Evolutionary conservation across 495 filamentous ascomycete genomes (phyloP), one percentile per base, ranked within the genome.

Genomic region (Penicillium pulvis): DNA sequence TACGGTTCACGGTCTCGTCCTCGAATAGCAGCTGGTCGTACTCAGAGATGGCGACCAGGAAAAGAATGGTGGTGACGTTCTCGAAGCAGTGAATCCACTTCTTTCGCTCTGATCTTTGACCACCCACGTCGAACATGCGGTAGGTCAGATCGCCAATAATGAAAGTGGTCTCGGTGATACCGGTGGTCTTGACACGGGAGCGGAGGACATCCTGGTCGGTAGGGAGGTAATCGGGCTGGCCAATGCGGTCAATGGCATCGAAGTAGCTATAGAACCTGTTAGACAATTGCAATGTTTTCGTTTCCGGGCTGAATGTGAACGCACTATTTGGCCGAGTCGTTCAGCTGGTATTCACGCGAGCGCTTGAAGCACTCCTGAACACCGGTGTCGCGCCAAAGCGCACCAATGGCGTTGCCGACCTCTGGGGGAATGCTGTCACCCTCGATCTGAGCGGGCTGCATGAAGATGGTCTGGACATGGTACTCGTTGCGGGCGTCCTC

Each of bases 81-180:
- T 98, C 94, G 79, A 98, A 98, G 81, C 93, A 96, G 81, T 99
- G 94, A 58, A 99, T 99, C 94, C 94, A 99, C 88, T 99, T 99
- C 89, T 99, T 99, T 63, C 94, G 90, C 77, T 99, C 94, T 1
- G 95, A 98, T 65, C 94, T 89, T 77, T 98, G 94, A 67, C 94
- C 94, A 82, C 94, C 94, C 33, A 99, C 94, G 73, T 99, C 94
- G 79, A 98, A 98, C 94, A 99, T 99, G 55, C 95, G 87, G 79
- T 97, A 99, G 31, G 92, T 98, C 68, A 99, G 79, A 67, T 97
- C 92, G 59, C 94, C 95, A 62, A 98, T 95, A 70, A 96, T 93
- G 78, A 99, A 99, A 46, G 92, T 94, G 19, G 94, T 98, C 78
- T 99, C 94, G 17, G 92, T 99, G 69, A 99, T 98, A 86, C 94